Evolutionary conservation across 495 filamentous ascomycete genomes (phyloP), one percentile per base, ranked within the genome.

Genomic region (Rhypophila decipiens): DNA sequence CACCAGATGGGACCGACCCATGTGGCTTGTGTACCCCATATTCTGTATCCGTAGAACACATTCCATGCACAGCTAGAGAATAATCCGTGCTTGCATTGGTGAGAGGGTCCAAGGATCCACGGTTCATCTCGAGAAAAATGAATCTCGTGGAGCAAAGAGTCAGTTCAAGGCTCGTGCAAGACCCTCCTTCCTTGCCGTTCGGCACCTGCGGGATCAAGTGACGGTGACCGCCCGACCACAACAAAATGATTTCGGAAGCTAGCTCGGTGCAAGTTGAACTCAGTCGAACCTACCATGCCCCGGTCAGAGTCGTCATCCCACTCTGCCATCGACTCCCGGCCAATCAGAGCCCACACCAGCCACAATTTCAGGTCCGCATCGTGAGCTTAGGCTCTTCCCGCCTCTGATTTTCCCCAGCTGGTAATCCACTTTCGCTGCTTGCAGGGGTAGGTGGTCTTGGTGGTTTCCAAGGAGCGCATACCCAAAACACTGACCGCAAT

Each of bases 401-500:
- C 56, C 57, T 51, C 42, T 50, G 46, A 44, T 35, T 53, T 51
- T 46, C 50, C 49, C 18, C 44, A 47, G 43, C 39, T 21, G 45
- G 53, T 27, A 50, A 34, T 21, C 38, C 38, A 23, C 13, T n/a
- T 42, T 46, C 29, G n/a, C 18, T 15, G n/a, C 27, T 42, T 46
- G 42, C 40, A 39, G 53, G 48, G 44, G 49, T 44, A n/a, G n/a
- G n/a, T n/a, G n/a, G n/a, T n/a, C n/a, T n/a, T n/a, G n/a, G n/a
- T n/a, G n/a, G n/a, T n/a, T n/a, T 19, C 31, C 17, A 37, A 44
- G 24, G 19, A 42, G 44, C 53, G 37, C 45, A 51, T 51, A 44
- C 42, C 38, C 42, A 55, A 51, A 57, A 57, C 47, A 54, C 46
- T 50, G 35, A 46, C 39, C 24, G 55, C 55, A 58, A 58, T 58